These are phyloP conservation scores for Filobasidium floriforme DNA, from an alignment of 768 basidiomycete genomes.

Conservation along the genomic window DNA sequence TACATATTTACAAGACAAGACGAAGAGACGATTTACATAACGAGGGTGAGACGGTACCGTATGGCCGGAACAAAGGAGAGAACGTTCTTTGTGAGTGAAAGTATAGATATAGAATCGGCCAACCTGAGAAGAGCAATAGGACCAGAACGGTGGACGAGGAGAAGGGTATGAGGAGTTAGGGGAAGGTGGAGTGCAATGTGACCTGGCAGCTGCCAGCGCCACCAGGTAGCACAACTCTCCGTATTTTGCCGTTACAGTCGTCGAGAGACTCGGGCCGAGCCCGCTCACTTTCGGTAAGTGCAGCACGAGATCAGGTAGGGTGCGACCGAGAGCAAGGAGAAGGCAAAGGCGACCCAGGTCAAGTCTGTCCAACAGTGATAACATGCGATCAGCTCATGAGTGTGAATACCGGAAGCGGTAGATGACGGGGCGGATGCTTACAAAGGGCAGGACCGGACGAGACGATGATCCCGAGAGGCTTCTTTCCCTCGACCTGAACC, in stretches of 20 bases:
- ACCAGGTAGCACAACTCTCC: not conserved
- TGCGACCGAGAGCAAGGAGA: conserved; percentile 32
- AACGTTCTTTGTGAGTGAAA: not conserved
- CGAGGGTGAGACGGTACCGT: too few relatives aligned
- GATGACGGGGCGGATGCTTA: conserved; percentile 23
- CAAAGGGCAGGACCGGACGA: conserved; percentile 38
- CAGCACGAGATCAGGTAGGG: conserved; percentile 42
- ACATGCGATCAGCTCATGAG: conserved; percentile 5
- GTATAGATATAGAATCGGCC: not conserved
- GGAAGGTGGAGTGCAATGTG: too few relatives aligned
- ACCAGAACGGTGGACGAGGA: too few relatives aligned
- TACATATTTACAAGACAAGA: too few relatives aligned
- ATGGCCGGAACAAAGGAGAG: too few relatives aligned
- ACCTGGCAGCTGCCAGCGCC: too few relatives aligned
- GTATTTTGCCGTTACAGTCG: not conserved
- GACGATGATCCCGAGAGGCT: conserved; percentile 31
- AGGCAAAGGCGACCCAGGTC: conserved; percentile 42
- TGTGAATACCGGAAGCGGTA: not conserved
- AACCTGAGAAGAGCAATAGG: too few relatives aligned
- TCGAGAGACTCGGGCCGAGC: not conserved
- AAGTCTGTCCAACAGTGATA: conserved; percentile 28
- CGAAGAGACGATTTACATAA: too few relatives aligned
- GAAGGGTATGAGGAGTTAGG: too few relatives aligned
- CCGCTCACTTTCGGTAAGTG: conserved; percentile 28
- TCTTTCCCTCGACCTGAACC: conserved; percentile 30